A percentile compares a stretch with the other conserved stretches of the same genome.
These are phyloP conservation scores for Ophiostoma triangulosporum DNA, from an alignment of 2,329 filamentous ascomycete species.

Conservation along the genomic window DNA sequence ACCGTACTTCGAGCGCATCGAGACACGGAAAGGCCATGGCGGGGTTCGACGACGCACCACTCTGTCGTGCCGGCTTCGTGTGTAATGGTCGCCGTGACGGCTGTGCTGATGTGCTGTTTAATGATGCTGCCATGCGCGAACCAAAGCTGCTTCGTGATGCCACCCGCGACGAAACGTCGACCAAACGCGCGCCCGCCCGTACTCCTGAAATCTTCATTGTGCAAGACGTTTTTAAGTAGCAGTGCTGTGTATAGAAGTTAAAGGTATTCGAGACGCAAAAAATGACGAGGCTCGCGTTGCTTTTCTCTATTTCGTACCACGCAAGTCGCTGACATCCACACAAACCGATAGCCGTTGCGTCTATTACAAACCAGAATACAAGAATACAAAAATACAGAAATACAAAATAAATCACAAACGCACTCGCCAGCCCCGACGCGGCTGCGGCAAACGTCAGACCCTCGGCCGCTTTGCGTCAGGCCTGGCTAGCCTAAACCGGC, in stretches of 20 bases:
- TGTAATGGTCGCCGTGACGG: constrained; percentile 12
- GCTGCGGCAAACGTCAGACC: neutral
- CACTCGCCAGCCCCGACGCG: too few species aligned
- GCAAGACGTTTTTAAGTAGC: too few species aligned
- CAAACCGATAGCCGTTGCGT: neutral
- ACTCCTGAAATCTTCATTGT: neutral
- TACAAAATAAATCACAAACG: neutral
- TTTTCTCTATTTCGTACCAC: neutral
- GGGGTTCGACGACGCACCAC: constrained; percentile 59
- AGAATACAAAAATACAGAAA: neutral
- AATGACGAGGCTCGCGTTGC: neutral
- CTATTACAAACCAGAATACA: neutral
- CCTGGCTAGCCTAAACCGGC: constrained; percentile 4
- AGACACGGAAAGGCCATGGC: constrained; percentile 84
- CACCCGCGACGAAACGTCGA: neutral
- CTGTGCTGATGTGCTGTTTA: neutral
- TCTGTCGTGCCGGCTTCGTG: constrained; percentile 15
- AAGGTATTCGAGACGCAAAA: neutral
- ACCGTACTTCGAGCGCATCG: constrained; percentile 67
- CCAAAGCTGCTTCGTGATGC: neutral
- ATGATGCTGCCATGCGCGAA: neutral
- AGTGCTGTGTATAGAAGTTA: too few species aligned
- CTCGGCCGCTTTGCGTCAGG: neutral
- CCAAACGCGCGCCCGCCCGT: neutral
- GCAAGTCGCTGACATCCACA: neutral